Evolutionary conservation across 148 eudicot genomes (phyloP).

Genomic region (Silene uniflora): DNA sequence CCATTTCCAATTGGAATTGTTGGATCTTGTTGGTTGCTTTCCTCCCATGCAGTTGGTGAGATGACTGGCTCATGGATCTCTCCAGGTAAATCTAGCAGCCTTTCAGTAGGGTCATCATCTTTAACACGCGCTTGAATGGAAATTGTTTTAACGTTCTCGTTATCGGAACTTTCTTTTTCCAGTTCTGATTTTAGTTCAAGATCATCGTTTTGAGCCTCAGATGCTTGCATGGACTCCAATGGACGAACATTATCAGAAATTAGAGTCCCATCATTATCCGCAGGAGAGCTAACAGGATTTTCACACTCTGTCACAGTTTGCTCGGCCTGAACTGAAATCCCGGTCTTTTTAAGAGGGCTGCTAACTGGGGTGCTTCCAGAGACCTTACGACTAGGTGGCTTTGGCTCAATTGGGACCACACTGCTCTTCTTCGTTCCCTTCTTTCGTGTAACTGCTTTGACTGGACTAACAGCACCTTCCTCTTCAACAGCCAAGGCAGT

Average conservation of each 20-base stretch:
- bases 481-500: slow-evolving; percentile 38
- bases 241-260: slow-evolving; percentile 31
- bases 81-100: slow-evolving; percentile 25
- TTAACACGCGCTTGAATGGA: slow-evolving; percentile 22
- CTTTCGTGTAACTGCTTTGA: slow-evolving; percentile 57
- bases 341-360: slow-evolving; percentile 38
- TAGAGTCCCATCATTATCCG: slow-evolving; percentile 25
- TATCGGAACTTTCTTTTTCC: slow-evolving; percentile 24
- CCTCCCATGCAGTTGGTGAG: slow-evolving; percentile 88
- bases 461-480: slow-evolving; percentile 33
- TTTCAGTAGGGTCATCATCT: slow-evolving; percentile 31
- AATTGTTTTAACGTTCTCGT: slow-evolving; percentile 24
- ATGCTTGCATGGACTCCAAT: slow-evolving; percentile 26
- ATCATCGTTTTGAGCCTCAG: slow-evolving; percentile 25
- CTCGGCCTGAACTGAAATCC: slow-evolving; percentile 34
- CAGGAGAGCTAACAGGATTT: slow-evolving; percentile 32
- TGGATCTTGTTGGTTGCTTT: slow-evolving; percentile 51
- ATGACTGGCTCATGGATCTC: slow-evolving; percentile 53
- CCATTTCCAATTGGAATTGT: slow-evolving; percentile 32
- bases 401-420: slow-evolving; percentile 88
- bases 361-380: slow-evolving; percentile 38
- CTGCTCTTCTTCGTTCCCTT: slow-evolving; percentile 87
- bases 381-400: slow-evolving; percentile 68
- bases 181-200: slow-evolving; percentile 27
- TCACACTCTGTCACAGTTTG: slow-evolving; percentile 34